Evolutionary conservation across 2,329 filamentous ascomycete genomes (phyloP).

Genomic region (Cladophialophora carrionii): DNA sequence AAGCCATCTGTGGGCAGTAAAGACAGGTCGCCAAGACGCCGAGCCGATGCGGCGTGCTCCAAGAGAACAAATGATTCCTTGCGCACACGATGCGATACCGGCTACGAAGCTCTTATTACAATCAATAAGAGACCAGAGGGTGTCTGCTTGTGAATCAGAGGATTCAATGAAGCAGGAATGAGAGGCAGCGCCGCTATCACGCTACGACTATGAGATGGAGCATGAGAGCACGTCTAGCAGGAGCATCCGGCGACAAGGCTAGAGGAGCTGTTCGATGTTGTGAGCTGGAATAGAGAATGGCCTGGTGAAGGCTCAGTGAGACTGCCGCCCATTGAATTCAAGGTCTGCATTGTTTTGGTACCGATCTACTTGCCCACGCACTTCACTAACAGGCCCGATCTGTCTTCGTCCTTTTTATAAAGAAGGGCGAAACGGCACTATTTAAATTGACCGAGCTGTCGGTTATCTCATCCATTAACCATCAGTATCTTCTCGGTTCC

Average conservation of each 20-base stretch:
- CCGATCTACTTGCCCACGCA: not conserved
- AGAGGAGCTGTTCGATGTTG: not conserved
- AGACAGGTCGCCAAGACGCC: not conserved
- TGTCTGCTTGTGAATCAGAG: not conserved
- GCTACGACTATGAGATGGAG: not conserved
- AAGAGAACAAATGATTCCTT: not conserved
- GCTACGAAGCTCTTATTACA: not conserved
- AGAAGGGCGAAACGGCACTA: not conserved
- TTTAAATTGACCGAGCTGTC: not conserved
- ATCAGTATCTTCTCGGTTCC: constrained; percentile 4
- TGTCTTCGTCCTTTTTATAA: not conserved
- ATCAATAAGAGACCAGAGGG: not conserved
- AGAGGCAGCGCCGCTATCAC: not conserved
- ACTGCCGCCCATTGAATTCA: not conserved
- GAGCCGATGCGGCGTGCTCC: not conserved
- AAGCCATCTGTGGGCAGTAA: not conserved
- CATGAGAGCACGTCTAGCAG: not conserved
- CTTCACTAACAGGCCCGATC: not conserved
- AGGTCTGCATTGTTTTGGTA: not conserved
- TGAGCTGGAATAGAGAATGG: not conserved
- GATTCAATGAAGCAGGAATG: not conserved
- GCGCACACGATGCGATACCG: not conserved
- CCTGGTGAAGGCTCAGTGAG: not conserved
- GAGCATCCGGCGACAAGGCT: not conserved
- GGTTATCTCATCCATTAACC: not conserved